phyloP scores from a whole-genome alignment of 2,329 filamentous ascomycete genomes.

The Talaromyces islandicus region DNA sequence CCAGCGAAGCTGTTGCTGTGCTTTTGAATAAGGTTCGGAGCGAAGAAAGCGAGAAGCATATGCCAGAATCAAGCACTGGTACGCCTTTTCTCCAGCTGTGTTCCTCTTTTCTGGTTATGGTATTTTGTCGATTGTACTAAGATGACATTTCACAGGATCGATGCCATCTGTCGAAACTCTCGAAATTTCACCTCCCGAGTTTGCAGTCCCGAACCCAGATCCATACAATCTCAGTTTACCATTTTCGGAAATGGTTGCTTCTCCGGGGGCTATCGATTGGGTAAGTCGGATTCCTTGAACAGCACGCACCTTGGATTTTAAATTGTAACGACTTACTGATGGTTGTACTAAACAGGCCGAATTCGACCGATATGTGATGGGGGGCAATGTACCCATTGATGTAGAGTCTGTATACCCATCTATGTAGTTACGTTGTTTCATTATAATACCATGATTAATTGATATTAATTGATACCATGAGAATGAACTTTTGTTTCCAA shows the following conservation, averaged over 20 bases:
- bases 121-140: background rate
- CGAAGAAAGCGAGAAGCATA: background rate
- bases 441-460: background rate
- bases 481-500: background rate
- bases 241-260: slow-evolving; percentile 11
- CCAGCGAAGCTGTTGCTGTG: slow-evolving; percentile 66
- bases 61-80: slow-evolving; percentile 5
- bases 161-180: slow-evolving; percentile 9
- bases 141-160: background rate
- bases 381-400: slow-evolving; percentile 2
- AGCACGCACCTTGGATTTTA: background rate
- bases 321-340: background rate
- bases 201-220: background rate
- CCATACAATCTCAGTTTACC: slow-evolving; percentile 8
- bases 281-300: background rate
- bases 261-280: slow-evolving; percentile 11
- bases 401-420: background rate
- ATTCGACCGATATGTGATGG: slow-evolving; percentile 10
- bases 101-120: background rate
- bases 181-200: slow-evolving; percentile 6
- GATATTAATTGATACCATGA: background rate
- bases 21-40: slow-evolving; percentile 60
- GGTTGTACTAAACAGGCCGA: slow-evolving; percentile 1
- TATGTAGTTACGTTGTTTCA: background rate
- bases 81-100: background rate